Percentiles rank a stretch among this genome's conserved stretches.
phyloP scores from a whole-genome alignment of 2,329 filamentous ascomycete genomes.

The Aspergillus transmontanensis region DNA sequence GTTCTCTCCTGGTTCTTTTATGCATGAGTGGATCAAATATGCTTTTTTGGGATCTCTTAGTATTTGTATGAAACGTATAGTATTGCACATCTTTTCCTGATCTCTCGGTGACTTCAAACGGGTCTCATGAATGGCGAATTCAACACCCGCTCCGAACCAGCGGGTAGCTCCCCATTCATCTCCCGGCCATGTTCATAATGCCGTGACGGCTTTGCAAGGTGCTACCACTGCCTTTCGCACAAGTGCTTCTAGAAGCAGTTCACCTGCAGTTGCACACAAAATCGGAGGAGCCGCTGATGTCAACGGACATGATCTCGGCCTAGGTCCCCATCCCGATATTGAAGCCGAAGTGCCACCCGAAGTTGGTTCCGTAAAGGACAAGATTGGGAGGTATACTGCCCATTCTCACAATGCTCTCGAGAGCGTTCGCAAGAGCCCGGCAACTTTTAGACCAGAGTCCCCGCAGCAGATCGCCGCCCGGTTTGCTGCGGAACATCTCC shows the following conservation, averaged over 20 bases:
- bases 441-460: conserved; percentile 21
- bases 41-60: background rate
- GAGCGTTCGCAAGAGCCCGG: conserved; percentile 16
- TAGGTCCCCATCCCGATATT: conserved; percentile 16
- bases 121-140: conserved; percentile 36
- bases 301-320: conserved; percentile 18
- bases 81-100: background rate
- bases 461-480: conserved; percentile 39
- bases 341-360: conserved; percentile 31
- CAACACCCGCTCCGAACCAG: conserved; percentile 30
- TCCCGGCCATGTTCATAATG: conserved; percentile 26
- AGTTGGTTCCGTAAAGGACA: conserved; percentile 41
- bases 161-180: conserved; percentile 27
- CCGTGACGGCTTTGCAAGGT: conserved; percentile 36
- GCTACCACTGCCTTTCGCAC: conserved; percentile 40
- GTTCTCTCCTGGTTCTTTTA: background rate
- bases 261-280: conserved; percentile 21
- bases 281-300: conserved; percentile 21
- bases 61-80: background rate
- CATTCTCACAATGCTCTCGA: conserved; percentile 20
- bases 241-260: conserved; percentile 21
- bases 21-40: background rate
- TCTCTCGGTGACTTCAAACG: background rate
- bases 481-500: conserved; percentile 35
- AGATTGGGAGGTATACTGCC: conserved; percentile 37